Conservation (phyloP, 192 early-diverging fungal species). For the Coemansia sp. region DNA sequence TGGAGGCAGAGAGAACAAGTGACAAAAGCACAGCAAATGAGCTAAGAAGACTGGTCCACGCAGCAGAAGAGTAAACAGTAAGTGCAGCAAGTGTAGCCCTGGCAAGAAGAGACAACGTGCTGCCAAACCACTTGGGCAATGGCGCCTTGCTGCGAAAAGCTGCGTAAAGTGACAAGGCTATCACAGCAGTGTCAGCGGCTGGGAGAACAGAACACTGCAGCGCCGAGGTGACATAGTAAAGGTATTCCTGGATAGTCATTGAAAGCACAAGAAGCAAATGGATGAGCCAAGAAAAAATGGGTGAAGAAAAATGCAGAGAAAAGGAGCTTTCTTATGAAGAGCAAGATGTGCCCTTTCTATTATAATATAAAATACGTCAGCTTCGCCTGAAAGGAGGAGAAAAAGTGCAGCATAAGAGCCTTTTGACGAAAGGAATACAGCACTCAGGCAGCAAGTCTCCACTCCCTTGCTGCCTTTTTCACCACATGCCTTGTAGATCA, state of each 20-base stretch:
- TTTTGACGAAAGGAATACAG: not conserved
- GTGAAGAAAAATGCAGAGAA: not conserved
- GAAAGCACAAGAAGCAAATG: not conserved
- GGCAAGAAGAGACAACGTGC: not conserved
- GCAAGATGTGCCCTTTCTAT: not conserved
- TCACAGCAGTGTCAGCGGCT: not conserved
- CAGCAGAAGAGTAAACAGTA: not conserved
- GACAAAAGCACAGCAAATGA: not conserved
- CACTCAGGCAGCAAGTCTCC: too few relatives aligned
- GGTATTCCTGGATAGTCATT: not conserved
- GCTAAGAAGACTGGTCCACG: not conserved
- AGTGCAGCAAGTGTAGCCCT: not conserved
- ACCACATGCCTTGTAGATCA: not conserved
- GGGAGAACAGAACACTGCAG: not conserved
- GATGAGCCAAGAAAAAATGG: not conserved
- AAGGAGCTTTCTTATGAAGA: not conserved
- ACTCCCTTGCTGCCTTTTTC: not conserved
- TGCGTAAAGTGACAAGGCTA: not conserved
- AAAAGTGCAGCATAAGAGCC: not conserved
- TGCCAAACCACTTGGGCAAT: not conserved
- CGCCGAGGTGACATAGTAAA: not conserved
- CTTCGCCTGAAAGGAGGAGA: not conserved
- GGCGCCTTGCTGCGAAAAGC: not conserved
- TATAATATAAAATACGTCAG: not conserved
- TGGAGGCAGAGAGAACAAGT: not conserved